These are phyloP conservation scores for Hypomyces rosellus DNA, from an alignment of 2,329 filamentous ascomycete genomes.

Conservation along the genomic window DNA sequence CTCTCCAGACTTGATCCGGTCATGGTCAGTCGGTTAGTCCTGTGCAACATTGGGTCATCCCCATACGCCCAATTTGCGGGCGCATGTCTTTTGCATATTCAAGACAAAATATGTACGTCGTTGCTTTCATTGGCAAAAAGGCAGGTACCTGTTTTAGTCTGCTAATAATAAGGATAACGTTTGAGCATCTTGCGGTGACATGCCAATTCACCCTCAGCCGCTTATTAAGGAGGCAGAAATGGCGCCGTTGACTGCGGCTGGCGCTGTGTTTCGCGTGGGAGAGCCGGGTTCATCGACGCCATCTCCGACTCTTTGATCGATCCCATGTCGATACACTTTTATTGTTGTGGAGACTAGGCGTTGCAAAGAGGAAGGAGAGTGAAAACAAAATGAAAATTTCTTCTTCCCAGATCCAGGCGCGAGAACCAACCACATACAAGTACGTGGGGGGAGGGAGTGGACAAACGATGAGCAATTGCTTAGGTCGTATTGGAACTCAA, in stretches of 20 bases:
- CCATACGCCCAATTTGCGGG: too few relatives aligned
- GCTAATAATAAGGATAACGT: background rate
- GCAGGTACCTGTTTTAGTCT: background rate
- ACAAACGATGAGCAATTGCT: too few relatives aligned
- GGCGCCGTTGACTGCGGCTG: constrained; percentile 8
- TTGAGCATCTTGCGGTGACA: too few relatives aligned
- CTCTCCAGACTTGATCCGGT: too few relatives aligned
- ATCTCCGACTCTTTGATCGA: constrained; percentile 8
- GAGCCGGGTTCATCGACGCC: constrained; percentile 8
- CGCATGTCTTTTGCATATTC: too few relatives aligned
- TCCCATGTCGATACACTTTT: constrained; percentile 9
- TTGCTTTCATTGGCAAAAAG: too few relatives aligned
- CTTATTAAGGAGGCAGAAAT: background rate
- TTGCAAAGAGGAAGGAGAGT: background rate
- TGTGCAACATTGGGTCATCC: too few relatives aligned
- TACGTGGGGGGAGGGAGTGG: too few relatives aligned
- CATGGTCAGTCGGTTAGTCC: too few relatives aligned
- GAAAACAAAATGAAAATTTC: background rate
- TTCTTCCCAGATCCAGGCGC: background rate
- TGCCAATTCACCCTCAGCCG: background rate
- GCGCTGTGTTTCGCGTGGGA: constrained; percentile 4
- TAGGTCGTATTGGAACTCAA: background rate
- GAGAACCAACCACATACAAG: too few relatives aligned
- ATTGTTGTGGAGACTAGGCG: constrained; percentile 2
- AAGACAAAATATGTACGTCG: too few relatives aligned